These are phyloP conservation scores for Pseudonitzschia multistriata DNA, from an alignment of 108 stramenopile genomes.

Conservation along the genomic window DNA sequence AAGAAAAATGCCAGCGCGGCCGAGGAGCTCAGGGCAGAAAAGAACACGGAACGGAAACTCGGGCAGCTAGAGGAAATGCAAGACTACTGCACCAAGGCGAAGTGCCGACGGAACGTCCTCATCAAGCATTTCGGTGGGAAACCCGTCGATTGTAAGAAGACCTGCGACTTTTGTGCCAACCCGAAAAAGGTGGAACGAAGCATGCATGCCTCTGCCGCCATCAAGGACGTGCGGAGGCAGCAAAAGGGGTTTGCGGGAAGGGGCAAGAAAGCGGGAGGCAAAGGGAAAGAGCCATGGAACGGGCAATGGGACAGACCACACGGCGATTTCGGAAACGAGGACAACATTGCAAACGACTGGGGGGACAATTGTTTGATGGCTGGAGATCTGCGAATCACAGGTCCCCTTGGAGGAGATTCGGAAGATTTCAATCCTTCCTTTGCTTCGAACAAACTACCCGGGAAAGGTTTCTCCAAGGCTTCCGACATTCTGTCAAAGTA, in stretches of 20 bases:
- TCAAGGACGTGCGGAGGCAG: slow-evolving; percentile 19
- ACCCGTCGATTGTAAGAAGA: slow-evolving; percentile 49
- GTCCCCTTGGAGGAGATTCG: slow-evolving; percentile 4
- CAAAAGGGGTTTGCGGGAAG: not conserved
- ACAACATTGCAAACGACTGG: slow-evolving; percentile 32
- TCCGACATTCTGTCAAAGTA: slow-evolving; percentile 55
- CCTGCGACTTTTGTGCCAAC: slow-evolving; percentile 76
- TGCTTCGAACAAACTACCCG: not conserved
- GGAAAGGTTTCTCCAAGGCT: slow-evolving; percentile 50
- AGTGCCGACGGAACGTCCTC: slow-evolving; percentile 70
- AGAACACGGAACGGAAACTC: slow-evolving; percentile 37
- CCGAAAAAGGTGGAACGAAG: slow-evolving; percentile 46
- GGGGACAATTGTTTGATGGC: slow-evolving; percentile 30
- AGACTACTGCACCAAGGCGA: slow-evolving; percentile 57
- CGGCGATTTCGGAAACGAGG: slow-evolving; percentile 31
- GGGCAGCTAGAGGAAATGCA: slow-evolving; percentile 67
- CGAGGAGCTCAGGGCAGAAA: slow-evolving; percentile 16
- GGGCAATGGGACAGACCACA: slow-evolving; percentile 49
- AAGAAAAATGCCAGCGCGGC: slow-evolving; percentile 34
- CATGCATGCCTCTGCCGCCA: slow-evolving; percentile 32
- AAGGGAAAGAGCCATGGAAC: slow-evolving; percentile 31
- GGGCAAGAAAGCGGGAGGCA: not conserved
- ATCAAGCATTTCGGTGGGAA: slow-evolving; percentile 77
- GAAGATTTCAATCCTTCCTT: not conserved
- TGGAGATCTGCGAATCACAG: slow-evolving; percentile 30